phyloP scores from a whole-genome alignment of 176 grass and related monocot species.

The Ensete ventricosum region DNA sequence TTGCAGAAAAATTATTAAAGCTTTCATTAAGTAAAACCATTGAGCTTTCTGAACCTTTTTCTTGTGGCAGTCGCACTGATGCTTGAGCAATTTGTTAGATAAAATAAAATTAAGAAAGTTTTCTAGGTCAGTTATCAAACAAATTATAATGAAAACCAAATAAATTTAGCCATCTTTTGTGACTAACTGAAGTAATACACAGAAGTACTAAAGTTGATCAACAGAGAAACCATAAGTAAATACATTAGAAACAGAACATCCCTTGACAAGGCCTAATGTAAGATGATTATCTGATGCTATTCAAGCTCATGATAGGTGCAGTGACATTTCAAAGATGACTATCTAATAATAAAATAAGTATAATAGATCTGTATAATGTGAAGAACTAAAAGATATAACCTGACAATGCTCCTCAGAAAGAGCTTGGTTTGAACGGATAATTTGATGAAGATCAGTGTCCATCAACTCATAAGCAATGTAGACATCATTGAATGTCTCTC shows the following conservation, averaged over 20 bases:
- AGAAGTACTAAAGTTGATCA: not conserved
- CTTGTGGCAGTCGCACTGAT: not conserved
- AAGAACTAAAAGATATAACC: constrained; percentile 23
- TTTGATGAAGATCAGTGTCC: constrained; percentile 99
- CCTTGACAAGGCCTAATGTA: too few relatives aligned
- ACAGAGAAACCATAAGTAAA: not conserved
- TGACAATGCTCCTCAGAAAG: constrained; percentile 98
- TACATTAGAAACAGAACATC: not conserved
- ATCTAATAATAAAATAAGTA: not conserved
- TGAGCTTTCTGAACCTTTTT: not conserved
- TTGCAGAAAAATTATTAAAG: not conserved
- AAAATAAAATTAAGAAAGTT: not conserved
- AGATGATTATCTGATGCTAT: not conserved
- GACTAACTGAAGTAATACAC: too few relatives aligned
- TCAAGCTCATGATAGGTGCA: not conserved
- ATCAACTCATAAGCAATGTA: constrained; percentile 97
- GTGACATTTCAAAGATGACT: not conserved
- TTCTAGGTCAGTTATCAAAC: too few relatives aligned
- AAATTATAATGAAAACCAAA: too few relatives aligned
- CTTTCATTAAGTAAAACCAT: not conserved
- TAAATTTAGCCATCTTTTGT: too few relatives aligned
- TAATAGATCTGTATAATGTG: not conserved
- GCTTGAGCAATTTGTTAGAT: not conserved
- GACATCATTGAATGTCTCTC: constrained; percentile 83
- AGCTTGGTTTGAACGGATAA: constrained; percentile 99